Conservation (phyloP, 768 basidiomycete species). For the Lactarius pseudohatsudake region DNA sequence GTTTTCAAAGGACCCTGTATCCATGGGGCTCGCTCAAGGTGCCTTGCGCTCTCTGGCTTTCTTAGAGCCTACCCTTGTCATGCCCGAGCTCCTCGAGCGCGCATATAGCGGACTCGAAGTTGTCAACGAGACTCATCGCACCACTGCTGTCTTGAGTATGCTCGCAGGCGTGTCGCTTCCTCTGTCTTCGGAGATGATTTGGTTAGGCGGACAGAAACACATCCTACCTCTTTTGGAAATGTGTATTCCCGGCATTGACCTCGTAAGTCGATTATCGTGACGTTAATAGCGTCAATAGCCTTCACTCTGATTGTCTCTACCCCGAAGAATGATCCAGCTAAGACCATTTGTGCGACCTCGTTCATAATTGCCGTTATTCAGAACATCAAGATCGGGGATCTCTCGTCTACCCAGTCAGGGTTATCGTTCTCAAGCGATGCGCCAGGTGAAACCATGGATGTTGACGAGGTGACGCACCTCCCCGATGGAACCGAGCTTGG, state of each 20-base stretch:
- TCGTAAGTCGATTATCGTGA: constrained; percentile 46
- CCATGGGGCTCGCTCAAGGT: constrained; percentile 79
- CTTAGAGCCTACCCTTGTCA: constrained; percentile 79
- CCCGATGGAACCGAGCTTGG: constrained; percentile 52
- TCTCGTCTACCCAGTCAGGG: constrained; percentile 61
- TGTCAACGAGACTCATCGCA: constrained; percentile 93
- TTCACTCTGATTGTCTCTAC: constrained; percentile 6
- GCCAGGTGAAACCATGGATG: constrained; percentile 55
- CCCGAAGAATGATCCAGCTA: constrained; percentile 71
- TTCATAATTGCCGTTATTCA: constrained; percentile 75
- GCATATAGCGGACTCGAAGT: constrained; percentile 91
- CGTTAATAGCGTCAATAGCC: not conserved
- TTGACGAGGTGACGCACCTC: constrained; percentile 48
- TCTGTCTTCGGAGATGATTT: constrained; percentile 71
- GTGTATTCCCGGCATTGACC: constrained; percentile 88
- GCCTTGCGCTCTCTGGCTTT: constrained; percentile 75
- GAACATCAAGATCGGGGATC: constrained; percentile 74
- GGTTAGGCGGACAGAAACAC: constrained; percentile 87
- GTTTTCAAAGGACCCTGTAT: constrained; percentile 82
- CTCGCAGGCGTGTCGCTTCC: constrained; percentile 75
- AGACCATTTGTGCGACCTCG: constrained; percentile 77
- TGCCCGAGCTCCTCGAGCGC: constrained; percentile 89
- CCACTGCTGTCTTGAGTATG: constrained; percentile 86
- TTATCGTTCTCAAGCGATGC: constrained; percentile 54
- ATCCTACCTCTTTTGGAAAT: constrained; percentile 85